These are phyloP conservation scores for Cryomyces minteri DNA, from an alignment of 495 filamentous ascomycete species.

Conservation along the genomic window DNA sequence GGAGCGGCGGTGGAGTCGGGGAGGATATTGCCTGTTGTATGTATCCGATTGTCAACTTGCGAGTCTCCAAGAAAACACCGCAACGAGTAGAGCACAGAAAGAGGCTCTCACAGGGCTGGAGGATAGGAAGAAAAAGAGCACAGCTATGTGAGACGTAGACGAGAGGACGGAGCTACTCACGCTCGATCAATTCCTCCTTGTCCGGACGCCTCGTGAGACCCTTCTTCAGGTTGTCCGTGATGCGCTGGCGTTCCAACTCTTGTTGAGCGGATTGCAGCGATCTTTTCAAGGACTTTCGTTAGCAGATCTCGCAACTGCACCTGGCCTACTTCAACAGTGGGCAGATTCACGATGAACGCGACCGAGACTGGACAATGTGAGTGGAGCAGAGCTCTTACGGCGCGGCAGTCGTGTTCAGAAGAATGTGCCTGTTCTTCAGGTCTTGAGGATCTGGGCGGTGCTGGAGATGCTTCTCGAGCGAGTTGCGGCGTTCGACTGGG, in stretches of 20 bases:
- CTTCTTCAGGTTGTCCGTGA: conserved; percentile 47
- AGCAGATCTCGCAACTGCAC: background rate
- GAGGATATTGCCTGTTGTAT: conserved; percentile 54
- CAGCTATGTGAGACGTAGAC: background rate
- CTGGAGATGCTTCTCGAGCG: conserved; percentile 72
- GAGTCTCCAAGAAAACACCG: no score
- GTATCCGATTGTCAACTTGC: no score
- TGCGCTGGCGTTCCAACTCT: conserved; percentile 46
- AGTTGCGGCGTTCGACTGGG: conserved; percentile 63
- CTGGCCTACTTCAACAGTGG: background rate
- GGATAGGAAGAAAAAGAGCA: background rate
- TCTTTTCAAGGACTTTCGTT: conserved; percentile 14
- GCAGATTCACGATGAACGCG: background rate
- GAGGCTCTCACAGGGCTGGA: background rate
- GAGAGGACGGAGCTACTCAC: conserved; percentile 26
- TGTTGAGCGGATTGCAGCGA: conserved; percentile 40
- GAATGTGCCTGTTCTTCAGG: conserved; percentile 56
- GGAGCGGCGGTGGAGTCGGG: conserved; percentile 58
- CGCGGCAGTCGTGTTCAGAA: conserved; percentile 51
- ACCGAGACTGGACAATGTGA: background rate
- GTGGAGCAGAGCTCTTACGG: conserved; percentile 28
- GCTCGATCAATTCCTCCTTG: conserved; percentile 49
- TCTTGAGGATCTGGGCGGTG: conserved; percentile 64
- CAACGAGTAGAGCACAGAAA: background rate
- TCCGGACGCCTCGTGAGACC: conserved; percentile 45